Conservation (phyloP, 345 rosid genomes). For the Barbarea vulgaris region DNA sequence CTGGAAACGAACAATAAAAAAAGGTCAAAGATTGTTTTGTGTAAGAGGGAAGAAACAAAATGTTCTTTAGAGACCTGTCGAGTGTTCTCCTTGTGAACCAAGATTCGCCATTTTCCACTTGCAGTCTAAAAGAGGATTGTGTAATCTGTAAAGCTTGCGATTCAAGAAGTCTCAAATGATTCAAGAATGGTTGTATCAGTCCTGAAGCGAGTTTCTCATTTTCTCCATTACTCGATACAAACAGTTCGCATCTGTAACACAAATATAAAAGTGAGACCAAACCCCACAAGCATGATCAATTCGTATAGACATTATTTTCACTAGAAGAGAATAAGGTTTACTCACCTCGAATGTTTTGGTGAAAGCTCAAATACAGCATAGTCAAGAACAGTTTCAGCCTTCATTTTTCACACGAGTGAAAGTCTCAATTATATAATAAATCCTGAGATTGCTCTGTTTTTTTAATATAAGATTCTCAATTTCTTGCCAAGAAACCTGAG, state of each 20-base stretch:
- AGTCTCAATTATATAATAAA: conserved; percentile 10
- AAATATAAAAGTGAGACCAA: not conserved
- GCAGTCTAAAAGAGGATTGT: conserved; percentile 61
- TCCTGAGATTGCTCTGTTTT: conserved; percentile 6
- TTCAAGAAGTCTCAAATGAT: conserved; percentile 77
- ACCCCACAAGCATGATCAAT: not conserved
- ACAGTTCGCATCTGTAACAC: conserved; percentile 58
- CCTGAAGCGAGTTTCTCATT: conserved; percentile 91
- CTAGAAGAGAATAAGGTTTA: not conserved
- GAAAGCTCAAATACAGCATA: conserved; percentile 81
- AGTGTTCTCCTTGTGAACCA: conserved; percentile 97
- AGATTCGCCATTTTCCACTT: conserved; percentile 54
- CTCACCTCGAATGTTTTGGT: conserved; percentile 72
- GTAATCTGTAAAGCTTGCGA: conserved; percentile 58
- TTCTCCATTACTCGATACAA: conserved; percentile 69
- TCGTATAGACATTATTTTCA: not conserved
- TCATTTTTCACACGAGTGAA: conserved; percentile 52
- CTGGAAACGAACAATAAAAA: conserved; percentile 38
- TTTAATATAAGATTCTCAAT: not conserved
- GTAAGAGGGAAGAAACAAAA: not conserved
- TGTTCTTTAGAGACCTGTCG: conserved; percentile 58
- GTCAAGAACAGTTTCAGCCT: conserved; percentile 62
- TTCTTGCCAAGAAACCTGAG: conserved; percentile 7
- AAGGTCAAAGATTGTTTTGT: conserved; percentile 15
- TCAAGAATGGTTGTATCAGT: conserved; percentile 67